Conservation (phyloP, 441 rosid genomes). For the Populus tomentosa region DNA sequence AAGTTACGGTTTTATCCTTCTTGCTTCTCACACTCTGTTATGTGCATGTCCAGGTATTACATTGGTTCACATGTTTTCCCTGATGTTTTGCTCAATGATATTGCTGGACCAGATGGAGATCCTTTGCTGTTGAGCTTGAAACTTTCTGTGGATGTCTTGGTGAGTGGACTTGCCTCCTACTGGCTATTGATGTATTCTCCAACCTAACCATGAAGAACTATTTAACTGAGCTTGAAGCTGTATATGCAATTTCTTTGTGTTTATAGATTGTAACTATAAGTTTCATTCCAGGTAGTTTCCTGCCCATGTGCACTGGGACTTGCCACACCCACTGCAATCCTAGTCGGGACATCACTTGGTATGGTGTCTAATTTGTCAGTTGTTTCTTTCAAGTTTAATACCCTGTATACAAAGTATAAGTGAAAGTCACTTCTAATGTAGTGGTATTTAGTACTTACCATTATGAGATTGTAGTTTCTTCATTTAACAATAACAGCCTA, state of each 20-base stretch:
- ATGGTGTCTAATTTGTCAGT: constrained; percentile 23
- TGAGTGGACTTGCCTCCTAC: constrained; percentile 32
- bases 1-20: constrained; percentile 9
- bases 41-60: constrained; percentile 60
- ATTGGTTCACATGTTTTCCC: constrained; percentile 83
- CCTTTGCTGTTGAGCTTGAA: constrained; percentile 89
- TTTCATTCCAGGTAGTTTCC: constrained; percentile 72
- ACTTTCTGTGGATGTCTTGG: constrained; percentile 96
- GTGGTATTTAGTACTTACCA: neutral
- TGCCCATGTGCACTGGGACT: constrained; percentile 98
- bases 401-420: neutral
- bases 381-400: constrained; percentile 1
- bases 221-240: neutral
- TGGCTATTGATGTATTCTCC: constrained; percentile 5
- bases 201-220: neutral
- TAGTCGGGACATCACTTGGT: constrained; percentile 99
- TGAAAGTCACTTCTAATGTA: neutral
- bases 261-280: constrained; percentile 9
- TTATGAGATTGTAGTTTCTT: neutral
- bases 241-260: neutral
- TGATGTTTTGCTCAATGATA: constrained; percentile 88
- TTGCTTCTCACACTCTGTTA: constrained; percentile 15
- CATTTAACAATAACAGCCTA: neutral
- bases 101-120: constrained; percentile 90
- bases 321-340: constrained; percentile 96